Base-by-base conservation (phyloP, 2,329 filamentous ascomycete genomes). In the Knufia fluminis region DNA sequence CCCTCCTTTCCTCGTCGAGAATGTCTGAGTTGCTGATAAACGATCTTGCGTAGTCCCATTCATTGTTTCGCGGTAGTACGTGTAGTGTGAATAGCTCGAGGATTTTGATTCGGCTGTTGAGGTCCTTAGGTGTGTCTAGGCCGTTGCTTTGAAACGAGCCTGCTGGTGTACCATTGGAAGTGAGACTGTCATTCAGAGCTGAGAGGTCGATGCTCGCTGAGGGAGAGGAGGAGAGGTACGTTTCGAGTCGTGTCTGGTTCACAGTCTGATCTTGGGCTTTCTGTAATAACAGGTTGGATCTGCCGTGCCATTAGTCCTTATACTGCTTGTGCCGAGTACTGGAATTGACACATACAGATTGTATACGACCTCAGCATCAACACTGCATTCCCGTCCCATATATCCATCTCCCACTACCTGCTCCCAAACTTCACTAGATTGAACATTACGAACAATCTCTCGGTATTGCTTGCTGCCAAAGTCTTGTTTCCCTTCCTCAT, bases 11-110 rank as follows among this genome's bases (percentile, higher is more conserved):
- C 8, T 96, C 91, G 64, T 97, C 91, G 1, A 98, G 76, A 22
- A 95, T 80, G 41, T 91, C 82, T 64, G 83, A 92, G 61, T 88
- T 80, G 60, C 76, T 80, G 61, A 97, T 94, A 65, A 97, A 97
- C 59, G 94, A 86, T 52, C 81, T 79, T 3, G 92, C 88, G 60
- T 96, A 96, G 51, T 95, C 87, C 92, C 92, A 98, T 68, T 97
- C 89, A 49, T 87, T 82, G 59, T 96, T 97, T 47, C 88, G 79
- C 3, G 91, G 82, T n/a, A 98, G 79, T 6, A 97, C 87, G 63
- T 98, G 92, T 3, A 98, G 76, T 1, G 89, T 94, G 66, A 96
- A 98, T 7, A 98, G 76, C 68, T 98, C 92, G 45, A 98, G 79
- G 36, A 98, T 86, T 70, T 94, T 94, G 55, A 96, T 82, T 40